Percentiles rank a stretch among this genome's conserved stretches.
These are phyloP conservation scores for Hamamelis virginiana DNA, from an alignment of 164 flowering plant species.

Conservation along the genomic window DNA sequence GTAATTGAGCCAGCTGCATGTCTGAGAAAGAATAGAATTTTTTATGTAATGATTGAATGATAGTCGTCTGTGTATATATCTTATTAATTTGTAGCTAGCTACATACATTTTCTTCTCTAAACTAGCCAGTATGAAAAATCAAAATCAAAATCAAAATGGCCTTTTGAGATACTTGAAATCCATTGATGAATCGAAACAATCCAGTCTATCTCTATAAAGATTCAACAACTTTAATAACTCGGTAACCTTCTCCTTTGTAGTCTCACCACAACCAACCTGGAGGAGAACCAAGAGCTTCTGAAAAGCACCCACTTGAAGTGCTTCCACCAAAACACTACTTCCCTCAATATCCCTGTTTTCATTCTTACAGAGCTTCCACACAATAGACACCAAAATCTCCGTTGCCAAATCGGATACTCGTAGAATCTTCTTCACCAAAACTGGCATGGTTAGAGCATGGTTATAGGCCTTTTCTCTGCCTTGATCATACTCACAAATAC, in stretches of 20 bases:
- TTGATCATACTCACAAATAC: constrained; percentile 25
- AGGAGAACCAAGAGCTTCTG: constrained; percentile 75
- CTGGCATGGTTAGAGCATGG: constrained; percentile 58
- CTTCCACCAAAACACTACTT: constrained; percentile 48
- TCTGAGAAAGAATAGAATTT: too few species aligned
- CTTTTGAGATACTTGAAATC: constrained; percentile 71
- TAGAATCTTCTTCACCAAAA: constrained; percentile 74
- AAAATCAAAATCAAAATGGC: constrained; percentile 56
- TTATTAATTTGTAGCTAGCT: too few species aligned
- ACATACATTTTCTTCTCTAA: too few species aligned
- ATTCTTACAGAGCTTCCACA: constrained; percentile 67
- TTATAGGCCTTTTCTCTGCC: constrained; percentile 40
- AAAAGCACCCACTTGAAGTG: constrained; percentile 70
- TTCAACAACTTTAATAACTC: constrained; percentile 77
- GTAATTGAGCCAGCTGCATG: too few species aligned
- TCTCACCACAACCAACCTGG: constrained; percentile 71
- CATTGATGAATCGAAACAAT: constrained; percentile 67
- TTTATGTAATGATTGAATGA: too few species aligned
- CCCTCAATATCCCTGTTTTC: constrained; percentile 33
- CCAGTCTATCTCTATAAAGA: constrained; percentile 41
- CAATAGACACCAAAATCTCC: constrained; percentile 54
- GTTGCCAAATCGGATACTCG: constrained; percentile 67
- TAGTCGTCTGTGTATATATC: too few species aligned
- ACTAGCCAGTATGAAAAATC: too few species aligned
- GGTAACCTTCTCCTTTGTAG: constrained; percentile 66